Evolutionary conservation across 2,329 filamentous ascomycete genomes (phyloP).

Genomic region (Ascochyta pisi): DNA sequence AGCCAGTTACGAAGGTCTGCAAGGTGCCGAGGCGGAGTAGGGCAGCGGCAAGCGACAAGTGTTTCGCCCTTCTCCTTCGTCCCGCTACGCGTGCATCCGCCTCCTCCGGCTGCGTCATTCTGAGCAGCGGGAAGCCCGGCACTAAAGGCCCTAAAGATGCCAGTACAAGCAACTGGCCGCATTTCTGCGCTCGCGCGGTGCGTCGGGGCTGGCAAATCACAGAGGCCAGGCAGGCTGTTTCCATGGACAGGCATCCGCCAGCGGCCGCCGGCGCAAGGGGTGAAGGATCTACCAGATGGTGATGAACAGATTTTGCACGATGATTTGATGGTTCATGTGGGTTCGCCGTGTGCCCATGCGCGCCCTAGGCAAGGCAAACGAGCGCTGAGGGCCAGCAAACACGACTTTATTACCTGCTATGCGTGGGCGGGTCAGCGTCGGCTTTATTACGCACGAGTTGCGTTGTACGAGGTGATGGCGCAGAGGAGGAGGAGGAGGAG

Average conservation of each 20-base stretch:
- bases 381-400: conserved; percentile 27
- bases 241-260: conserved; percentile 28
- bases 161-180: conserved; percentile 22
- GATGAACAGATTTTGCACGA: conserved; percentile 33
- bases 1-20: conserved; percentile 22
- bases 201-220: conserved; percentile 33
- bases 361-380: conserved; percentile 29
- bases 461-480: neutral
- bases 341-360: conserved; percentile 29
- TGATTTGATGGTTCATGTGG: conserved; percentile 38
- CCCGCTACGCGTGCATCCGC: conserved; percentile 35
- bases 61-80: conserved; percentile 33
- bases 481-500: conserved; percentile 6
- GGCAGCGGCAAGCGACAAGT: conserved; percentile 20
- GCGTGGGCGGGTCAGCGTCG: conserved; percentile 24
- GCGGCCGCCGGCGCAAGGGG: conserved; percentile 35
- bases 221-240: conserved; percentile 12
- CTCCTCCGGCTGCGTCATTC: conserved; percentile 39
- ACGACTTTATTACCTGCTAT: conserved; percentile 11
- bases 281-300: conserved; percentile 33
- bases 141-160: conserved; percentile 23
- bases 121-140: conserved; percentile 38
- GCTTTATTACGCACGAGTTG: conserved; percentile 23
- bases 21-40: conserved; percentile 26
- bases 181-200: conserved; percentile 21